A percentile compares a stretch with the other conserved stretches of the same genome.
Evolutionary conservation across 176 grass and related monocot genomes (phyloP).

Genomic region (Triticum turgidum): DNA sequence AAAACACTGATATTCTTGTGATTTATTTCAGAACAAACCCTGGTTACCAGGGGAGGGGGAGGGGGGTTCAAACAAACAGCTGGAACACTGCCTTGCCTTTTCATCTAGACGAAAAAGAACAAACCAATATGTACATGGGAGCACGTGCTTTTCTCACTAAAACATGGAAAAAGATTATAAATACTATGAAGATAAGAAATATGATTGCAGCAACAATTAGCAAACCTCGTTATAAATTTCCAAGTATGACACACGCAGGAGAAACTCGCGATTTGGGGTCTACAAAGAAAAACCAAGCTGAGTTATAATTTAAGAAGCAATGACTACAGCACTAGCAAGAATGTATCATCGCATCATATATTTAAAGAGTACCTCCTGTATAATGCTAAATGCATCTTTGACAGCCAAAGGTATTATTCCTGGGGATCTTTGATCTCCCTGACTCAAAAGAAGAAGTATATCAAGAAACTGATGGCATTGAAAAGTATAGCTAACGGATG

Average conservation of each 20-base stretch:
- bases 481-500: conserved; percentile 30
- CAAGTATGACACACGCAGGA: conserved; percentile 96
- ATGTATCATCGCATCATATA: not conserved
- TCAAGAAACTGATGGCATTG: conserved; percentile 28
- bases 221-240: conserved; percentile 99
- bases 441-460: conserved; percentile 35
- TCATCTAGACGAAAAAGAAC: too few species aligned
- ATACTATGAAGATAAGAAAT: conserved; percentile 17
- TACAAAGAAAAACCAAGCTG: conserved; percentile 36
- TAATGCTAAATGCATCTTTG: conserved; percentile 99
- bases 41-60: not conserved
- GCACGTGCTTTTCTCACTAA: not conserved
- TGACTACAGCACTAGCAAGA: not conserved
- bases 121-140: too few species aligned
- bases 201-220: not conserved
- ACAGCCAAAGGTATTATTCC: conserved; percentile 99
- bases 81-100: too few species aligned
- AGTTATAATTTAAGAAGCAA: conserved; percentile 18
- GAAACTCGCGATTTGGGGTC: conserved; percentile 96
- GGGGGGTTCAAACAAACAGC: not conserved
- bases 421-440: conserved; percentile 99
- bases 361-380: conserved; percentile 83
- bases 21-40: conserved; percentile 10
- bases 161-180: not conserved
- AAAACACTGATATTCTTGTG: not conserved